Percentiles rank a stretch among this genome's conserved stretches.
Conservation (phyloP, 139 green algal genomes). For the Pleodorina starrii region DNA sequence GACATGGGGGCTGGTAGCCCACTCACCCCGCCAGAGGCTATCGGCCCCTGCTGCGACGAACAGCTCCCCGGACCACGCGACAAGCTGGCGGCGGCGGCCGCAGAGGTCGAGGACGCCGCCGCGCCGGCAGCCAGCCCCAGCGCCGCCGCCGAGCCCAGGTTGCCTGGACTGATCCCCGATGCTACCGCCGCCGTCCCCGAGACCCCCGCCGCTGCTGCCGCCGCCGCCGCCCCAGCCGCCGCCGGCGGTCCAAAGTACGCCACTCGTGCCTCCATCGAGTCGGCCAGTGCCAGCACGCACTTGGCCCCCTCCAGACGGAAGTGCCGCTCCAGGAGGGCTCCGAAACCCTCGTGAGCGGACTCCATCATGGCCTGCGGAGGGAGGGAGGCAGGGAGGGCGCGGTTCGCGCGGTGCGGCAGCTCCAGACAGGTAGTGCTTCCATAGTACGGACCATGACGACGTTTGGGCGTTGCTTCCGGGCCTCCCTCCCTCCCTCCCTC, state of each 20-base stretch:
- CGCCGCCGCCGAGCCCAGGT: not conserved
- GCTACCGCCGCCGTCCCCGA: not conserved
- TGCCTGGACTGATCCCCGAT: not conserved
- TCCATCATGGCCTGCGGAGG: constrained; percentile 29
- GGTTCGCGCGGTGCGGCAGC: too few species aligned
- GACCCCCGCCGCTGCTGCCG: not conserved
- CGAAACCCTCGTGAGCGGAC: not conserved
- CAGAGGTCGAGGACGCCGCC: not conserved
- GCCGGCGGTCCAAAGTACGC: constrained; percentile 20
- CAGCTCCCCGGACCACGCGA: not conserved
- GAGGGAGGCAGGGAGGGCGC: too few species aligned
- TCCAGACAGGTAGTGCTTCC: too few species aligned
- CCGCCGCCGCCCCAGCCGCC: not conserved
- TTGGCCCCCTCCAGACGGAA: constrained; percentile 12
- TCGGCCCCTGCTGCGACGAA: not conserved
- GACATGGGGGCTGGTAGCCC: too few species aligned
- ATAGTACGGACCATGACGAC: too few species aligned
- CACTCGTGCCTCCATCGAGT: constrained; percentile 31
- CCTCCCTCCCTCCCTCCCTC: too few species aligned
- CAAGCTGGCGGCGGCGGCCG: not conserved
- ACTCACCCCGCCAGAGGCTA: not conserved
- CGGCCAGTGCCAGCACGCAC: constrained; percentile 36
- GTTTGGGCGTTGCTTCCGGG: too few species aligned
- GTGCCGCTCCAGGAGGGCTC: not conserved
- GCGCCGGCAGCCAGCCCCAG: not conserved